These are phyloP conservation scores for Sugiyamaella sp. DNA, from an alignment of 1,139 yeast species.

Conservation along the genomic window DNA sequence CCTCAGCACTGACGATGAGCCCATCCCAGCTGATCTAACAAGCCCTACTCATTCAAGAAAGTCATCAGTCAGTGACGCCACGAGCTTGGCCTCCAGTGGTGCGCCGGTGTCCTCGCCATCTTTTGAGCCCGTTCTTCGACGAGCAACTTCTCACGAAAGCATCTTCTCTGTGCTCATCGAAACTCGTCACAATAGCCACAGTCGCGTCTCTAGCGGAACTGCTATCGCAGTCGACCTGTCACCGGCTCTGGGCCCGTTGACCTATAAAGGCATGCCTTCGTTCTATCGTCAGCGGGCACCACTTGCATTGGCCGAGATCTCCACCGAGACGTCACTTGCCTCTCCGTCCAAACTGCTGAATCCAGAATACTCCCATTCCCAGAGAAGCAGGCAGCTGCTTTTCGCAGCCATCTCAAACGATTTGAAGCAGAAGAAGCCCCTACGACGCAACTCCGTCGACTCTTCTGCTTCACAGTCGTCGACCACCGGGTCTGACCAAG, in stretches of 20 bases:
- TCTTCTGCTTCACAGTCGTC: not conserved
- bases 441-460: constrained; percentile 9
- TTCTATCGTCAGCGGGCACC: constrained; percentile 12
- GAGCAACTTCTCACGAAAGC: constrained; percentile 30
- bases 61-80: not conserved
- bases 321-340: constrained; percentile 22
- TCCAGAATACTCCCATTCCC: constrained; percentile 13
- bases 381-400: constrained; percentile 22
- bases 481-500: constrained; percentile 3
- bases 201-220: not conserved
- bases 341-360: constrained; percentile 19
- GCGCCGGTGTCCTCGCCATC: not conserved
- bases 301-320: constrained; percentile 19
- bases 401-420: constrained; percentile 27
- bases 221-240: constrained; percentile 5
- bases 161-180: constrained; percentile 24
- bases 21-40: constrained; percentile 13
- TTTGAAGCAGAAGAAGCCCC: not conserved
- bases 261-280: constrained; percentile 1
- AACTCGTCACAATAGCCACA: not conserved
- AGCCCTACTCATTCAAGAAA: not conserved
- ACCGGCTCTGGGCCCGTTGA: not conserved
- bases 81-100: not conserved
- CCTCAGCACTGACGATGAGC: not conserved
- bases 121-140: constrained; percentile 10